These are phyloP conservation scores for Kwoniella shandongensis DNA, from an alignment of 768 basidiomycete genomes.

Conservation along the genomic window DNA sequence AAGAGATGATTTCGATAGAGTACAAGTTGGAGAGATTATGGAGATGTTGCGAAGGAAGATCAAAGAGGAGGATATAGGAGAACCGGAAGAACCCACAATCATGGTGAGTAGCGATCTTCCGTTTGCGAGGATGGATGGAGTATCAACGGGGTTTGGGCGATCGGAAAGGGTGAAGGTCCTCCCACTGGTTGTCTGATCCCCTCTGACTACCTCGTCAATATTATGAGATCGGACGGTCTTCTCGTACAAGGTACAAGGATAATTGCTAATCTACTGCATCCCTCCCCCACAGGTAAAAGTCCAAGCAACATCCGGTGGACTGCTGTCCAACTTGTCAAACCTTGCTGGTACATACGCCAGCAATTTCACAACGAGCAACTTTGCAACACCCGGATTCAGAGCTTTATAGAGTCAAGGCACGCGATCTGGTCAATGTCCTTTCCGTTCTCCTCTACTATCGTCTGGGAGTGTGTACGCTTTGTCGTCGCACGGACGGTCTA, in stretches of 20 bases:
- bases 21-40: constrained; percentile 83
- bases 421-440: no score
- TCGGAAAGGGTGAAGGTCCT: no score
- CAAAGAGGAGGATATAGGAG: constrained; percentile 67
- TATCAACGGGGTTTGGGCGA: no score
- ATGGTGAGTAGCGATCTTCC: constrained; percentile 53
- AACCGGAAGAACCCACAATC: constrained; percentile 52
- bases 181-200: no score
- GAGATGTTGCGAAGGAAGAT: constrained; percentile 89
- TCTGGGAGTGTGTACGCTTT: no score
- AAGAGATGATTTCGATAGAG: constrained; percentile 86
- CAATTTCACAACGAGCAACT: constrained; percentile 20
- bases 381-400: constrained; percentile 1
- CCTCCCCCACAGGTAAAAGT: constrained; percentile 39
- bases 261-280: background rate
- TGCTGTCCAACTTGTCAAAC: constrained; percentile 38
- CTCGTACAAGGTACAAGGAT: no score
- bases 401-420: no score
- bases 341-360: constrained; percentile 35
- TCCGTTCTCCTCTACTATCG: no score
- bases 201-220: no score
- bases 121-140: no score
- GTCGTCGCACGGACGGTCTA: no score
- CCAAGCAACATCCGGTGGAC: constrained; percentile 28
- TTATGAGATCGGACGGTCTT: no score